Evolutionary conservation across 2,329 filamentous ascomycete genomes (phyloP), one percentile per base, ranked within the genome.

Genomic region (Orbilia quercus): DNA sequence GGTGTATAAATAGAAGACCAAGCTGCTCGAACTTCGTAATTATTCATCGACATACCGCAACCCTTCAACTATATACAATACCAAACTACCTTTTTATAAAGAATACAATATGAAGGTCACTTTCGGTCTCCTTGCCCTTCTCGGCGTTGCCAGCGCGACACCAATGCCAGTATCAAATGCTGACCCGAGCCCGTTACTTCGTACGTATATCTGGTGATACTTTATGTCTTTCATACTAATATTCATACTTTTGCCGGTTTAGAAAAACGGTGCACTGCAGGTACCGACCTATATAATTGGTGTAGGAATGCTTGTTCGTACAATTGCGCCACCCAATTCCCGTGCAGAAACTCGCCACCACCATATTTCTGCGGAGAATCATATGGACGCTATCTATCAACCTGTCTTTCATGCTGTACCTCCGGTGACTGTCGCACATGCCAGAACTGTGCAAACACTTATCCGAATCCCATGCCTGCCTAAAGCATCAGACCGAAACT

Each of bases 241-340:
- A 28, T 36, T 9, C 7, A 34, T 44, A 1, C 16, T 34, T n/a
- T 28, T 9, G 9, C 28, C 9, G 9, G 4, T 31, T 42, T 45
- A 70, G 65, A 62, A 57, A 70, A 70, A 63, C 65, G 65, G 22
- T 70, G 65, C 57, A 4, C 47, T 31, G 50, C 48, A 12, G 31
- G 40, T 23, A 57, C 55, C 65, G 22, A 34, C 14, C 23, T 55
- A 7, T 42, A 62, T 48, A 14, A 16, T 11, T 70, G 57, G 55
- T 70, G 65, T 22, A 55, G 4, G 2, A 7, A 9, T 22, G 55
- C 65, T 7, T 70, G 65, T 31, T 55, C 48, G n/a, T 70, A 70
- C 48, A 70, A 70, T 48, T 70, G 65, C 57, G 48, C 48, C 28
- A 50, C 45, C 1, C 28, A n/a, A 50, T 70, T 58, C 47, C 36